Evolutionary conservation across 2,329 filamentous ascomycete species (phyloP), one percentile per base, ranked within the genome.

Genomic region (Penicillium sp.): DNA sequence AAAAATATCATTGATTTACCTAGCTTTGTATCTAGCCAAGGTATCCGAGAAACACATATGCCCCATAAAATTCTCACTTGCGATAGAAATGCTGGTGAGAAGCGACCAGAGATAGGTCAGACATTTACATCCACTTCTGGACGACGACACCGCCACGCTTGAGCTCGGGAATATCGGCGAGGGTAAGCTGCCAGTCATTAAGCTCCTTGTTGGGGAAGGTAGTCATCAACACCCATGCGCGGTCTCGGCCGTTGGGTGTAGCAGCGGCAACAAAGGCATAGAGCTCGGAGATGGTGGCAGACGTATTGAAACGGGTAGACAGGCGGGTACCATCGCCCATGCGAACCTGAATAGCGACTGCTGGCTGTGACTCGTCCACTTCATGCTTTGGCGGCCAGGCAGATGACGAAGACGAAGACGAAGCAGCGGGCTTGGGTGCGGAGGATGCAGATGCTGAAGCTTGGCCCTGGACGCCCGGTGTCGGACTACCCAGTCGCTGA

Each of bases 131-230:
- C 68, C 68, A 73, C 49, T 71, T 72, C 55, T 73, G 70, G 12
- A 73, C 68, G 25, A 73, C 64, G 14, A 71, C 69, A 17, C 70
- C 70, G 34, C 70, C 70, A 15, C 70, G 61, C 53, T 72, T 72
- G 51, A 72, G 71, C 29, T 73, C 70, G 4, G 68, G 50, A 32
- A 73, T 51, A 12, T 73, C 70, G 2, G 66, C 69, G 16, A 73
- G 57, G 6, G 58, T 57, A 15, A 59, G 56, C 4, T 59, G 54
- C 60, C 75, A 74, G 50, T 82, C 77, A 11, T 61, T 72, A 26
- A 82, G 61, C 53, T 82, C 77, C 48, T 75, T 79, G 40, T 70
- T 79, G 0, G 79, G 79, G 56, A 82, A 82, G 0, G 78, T 82
- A 4, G 78, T 82, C 74, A 80, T 79, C 42, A 82, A 61, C 3